Percentiles rank a stretch among this genome's conserved stretches.
Conservation (phyloP, 352 stramenopile species). For the Thalassiosira mediterranea region DNA sequence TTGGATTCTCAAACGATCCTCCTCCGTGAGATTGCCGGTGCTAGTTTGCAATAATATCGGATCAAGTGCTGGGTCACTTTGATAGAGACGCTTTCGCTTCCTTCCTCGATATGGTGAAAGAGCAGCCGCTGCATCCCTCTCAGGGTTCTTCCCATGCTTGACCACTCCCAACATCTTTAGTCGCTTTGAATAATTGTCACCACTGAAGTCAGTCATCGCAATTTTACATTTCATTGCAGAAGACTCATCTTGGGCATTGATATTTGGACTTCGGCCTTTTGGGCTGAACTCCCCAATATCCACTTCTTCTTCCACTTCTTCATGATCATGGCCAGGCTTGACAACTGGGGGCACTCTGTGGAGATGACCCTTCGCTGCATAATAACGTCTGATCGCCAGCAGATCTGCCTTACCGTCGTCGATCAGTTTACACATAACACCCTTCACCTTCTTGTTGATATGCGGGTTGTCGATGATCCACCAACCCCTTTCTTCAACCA, state of each 20-base stretch:
- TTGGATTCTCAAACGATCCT: slow-evolving; percentile 9
- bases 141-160: no score
- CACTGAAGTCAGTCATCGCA: background rate
- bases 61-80: background rate
- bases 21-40: background rate
- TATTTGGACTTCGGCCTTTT: background rate
- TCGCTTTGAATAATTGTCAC: background rate
- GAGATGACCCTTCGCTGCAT: background rate
- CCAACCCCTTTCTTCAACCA: slow-evolving; percentile 15
- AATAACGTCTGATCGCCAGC: slow-evolving; percentile 9
- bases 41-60: background rate
- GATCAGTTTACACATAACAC: slow-evolving; percentile 7
- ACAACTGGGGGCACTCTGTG: slow-evolving; percentile 16
- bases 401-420: slow-evolving; percentile 20
- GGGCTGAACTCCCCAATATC: slow-evolving; percentile 2
- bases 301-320: slow-evolving; percentile 8
- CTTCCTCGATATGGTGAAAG: no score
- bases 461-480: slow-evolving; percentile 20
- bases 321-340: slow-evolving; percentile 5
- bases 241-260: background rate
- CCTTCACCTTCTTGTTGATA: slow-evolving; percentile 13
- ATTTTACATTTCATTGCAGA: background rate
- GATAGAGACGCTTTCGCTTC: no score
- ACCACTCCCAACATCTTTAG: background rate
- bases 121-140: no score